Conservation (phyloP, 352 stramenopile species). For the Pythium brachiatum region DNA sequence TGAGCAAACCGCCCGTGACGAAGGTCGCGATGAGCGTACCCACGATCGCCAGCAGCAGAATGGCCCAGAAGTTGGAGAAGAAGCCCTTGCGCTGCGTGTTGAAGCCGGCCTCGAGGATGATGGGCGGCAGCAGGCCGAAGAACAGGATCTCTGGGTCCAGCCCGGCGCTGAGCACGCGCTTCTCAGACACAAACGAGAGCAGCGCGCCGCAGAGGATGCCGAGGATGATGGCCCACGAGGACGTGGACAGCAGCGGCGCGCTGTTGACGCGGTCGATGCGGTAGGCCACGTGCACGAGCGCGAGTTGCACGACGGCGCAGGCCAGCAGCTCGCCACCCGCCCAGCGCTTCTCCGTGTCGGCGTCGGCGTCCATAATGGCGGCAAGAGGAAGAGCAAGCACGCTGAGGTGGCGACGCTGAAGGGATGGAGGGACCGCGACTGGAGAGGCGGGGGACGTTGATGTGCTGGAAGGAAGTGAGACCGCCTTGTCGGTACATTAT, state of each 20-base stretch:
- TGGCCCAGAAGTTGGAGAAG: conserved; percentile 45
- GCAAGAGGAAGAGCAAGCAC: conserved; percentile 27
- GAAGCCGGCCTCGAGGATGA: conserved; percentile 67
- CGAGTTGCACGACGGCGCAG: conserved; percentile 23
- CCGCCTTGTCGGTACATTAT: too few relatives aligned
- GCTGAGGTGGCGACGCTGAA: not conserved
- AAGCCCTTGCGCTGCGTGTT: conserved; percentile 63
- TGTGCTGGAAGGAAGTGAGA: too few relatives aligned
- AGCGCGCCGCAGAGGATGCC: conserved; percentile 9
- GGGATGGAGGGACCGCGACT: too few relatives aligned
- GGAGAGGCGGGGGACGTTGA: too few relatives aligned
- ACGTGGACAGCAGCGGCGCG: conserved; percentile 19
- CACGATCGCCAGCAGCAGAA: conserved; percentile 40
- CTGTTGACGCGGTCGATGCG: conserved; percentile 18
- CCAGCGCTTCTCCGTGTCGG: conserved; percentile 19
- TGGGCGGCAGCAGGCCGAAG: conserved; percentile 55
- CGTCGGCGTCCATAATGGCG: not conserved
- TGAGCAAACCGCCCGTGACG: conserved; percentile 40
- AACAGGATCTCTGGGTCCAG: conserved; percentile 37
- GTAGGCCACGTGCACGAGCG: conserved; percentile 25
- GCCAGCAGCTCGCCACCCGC: conserved; percentile 18
- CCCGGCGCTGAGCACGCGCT: conserved; percentile 12
- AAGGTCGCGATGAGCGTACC: conserved; percentile 55
- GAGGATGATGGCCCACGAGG: conserved; percentile 24
- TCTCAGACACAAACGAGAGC: conserved; percentile 14